These are phyloP conservation scores for Colletotrichum lentis DNA, from an alignment of 2,329 filamentous ascomycete genomes.

Conservation along the genomic window DNA sequence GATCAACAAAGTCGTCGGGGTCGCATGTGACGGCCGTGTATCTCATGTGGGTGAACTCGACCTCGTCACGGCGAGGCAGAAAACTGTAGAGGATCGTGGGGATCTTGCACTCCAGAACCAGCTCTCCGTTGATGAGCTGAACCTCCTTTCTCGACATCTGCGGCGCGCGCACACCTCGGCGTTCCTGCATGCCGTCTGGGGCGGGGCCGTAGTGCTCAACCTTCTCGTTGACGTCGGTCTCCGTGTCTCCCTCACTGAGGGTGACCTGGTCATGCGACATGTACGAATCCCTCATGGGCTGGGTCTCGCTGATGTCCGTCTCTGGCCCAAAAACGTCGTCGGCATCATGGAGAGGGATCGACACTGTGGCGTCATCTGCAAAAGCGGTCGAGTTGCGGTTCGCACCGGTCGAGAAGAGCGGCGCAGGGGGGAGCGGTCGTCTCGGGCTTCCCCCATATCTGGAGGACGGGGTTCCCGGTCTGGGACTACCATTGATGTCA, in stretches of 20 bases:
- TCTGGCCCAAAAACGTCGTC: slow-evolving; percentile 79
- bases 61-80: slow-evolving; percentile 87
- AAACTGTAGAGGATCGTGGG: slow-evolving; percentile 98
- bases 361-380: slow-evolving; percentile 73
- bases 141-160: slow-evolving; percentile 95
- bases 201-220: slow-evolving; percentile 86
- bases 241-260: slow-evolving; percentile 56
- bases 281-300: slow-evolving; percentile 65
- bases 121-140: slow-evolving; percentile 93
- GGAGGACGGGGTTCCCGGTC: slow-evolving; percentile 90
- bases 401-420: slow-evolving; percentile 73
- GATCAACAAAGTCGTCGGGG: slow-evolving; percentile 88
- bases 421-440: slow-evolving; percentile 86
- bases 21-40: slow-evolving; percentile 99
- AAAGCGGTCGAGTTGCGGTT: slow-evolving; percentile 60
- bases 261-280: slow-evolving; percentile 62
- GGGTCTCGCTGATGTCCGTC: slow-evolving; percentile 62
- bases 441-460: slow-evolving; percentile 88
- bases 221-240: slow-evolving; percentile 59
- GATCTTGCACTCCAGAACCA: slow-evolving; percentile 98
- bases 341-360: slow-evolving; percentile 72
- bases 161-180: slow-evolving; percentile 84
- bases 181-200: slow-evolving; percentile 84
- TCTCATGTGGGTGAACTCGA: slow-evolving; percentile 98
- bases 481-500: slow-evolving; percentile 87